These are phyloP conservation scores for Fusarium pseudonygamai DNA, from an alignment of 2,329 filamentous ascomycete genomes.

Conservation along the genomic window DNA sequence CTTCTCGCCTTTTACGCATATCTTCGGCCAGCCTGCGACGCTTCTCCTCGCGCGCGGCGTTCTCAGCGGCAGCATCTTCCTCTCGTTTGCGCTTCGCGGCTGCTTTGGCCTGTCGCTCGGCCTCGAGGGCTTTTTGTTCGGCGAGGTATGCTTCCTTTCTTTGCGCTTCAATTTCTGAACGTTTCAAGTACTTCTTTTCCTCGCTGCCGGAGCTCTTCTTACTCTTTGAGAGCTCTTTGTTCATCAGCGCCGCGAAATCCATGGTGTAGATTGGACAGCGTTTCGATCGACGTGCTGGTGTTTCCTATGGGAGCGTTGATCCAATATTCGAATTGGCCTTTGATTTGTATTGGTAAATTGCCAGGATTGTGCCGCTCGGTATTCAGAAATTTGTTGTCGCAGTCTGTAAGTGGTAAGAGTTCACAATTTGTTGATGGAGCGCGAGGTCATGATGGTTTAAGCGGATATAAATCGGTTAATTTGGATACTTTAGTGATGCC, in stretches of 20 bases:
- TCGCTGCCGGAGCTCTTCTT: constrained; percentile 61
- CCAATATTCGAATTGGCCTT: too few species aligned
- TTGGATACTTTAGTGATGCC: background rate
- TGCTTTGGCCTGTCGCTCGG: constrained; percentile 73
- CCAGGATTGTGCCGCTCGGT: background rate
- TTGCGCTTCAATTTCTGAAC: constrained; percentile 85
- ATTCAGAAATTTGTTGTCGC: constrained; percentile 11
- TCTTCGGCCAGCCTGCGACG: constrained; percentile 83
- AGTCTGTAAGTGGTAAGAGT: constrained; percentile 10
- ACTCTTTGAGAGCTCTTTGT: constrained; percentile 87
- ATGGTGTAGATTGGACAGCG: constrained; percentile 59
- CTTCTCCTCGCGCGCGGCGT: constrained; percentile 81
- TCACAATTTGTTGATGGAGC: background rate
- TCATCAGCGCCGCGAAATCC: constrained; percentile 96
- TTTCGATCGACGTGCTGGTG: background rate
- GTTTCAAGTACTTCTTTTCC: constrained; percentile 82
- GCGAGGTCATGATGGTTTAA: constrained; percentile 29
- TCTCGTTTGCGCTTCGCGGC: constrained; percentile 88
- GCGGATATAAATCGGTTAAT: constrained; percentile 41
- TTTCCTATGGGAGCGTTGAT: background rate
- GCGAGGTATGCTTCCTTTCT: constrained; percentile 82
- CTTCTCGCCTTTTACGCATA: constrained; percentile 73
- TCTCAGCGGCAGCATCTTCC: constrained; percentile 80
- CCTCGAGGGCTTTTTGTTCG: constrained; percentile 80
- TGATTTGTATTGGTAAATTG: background rate